Evolutionary conservation across 352 stramenopile species (phyloP), one percentile per base, ranked within the genome.

Genomic region (Hyaloperonospora arabidopsidis): DNA sequence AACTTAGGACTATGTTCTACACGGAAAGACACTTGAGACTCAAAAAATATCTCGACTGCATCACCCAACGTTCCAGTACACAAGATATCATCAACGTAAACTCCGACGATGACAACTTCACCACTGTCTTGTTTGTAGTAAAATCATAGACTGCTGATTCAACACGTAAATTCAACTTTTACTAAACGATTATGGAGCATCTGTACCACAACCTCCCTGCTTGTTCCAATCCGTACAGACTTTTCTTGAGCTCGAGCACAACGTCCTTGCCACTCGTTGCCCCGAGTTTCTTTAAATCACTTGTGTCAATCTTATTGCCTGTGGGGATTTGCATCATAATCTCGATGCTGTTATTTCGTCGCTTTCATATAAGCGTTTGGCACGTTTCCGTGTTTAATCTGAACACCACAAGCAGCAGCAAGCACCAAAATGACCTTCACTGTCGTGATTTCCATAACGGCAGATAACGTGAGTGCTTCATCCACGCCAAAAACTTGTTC

Each of bases 31-130:
- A n/a, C n/a, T n/a, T n/a, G n/a, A n/a, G n/a, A n/a, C n/a, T n/a
- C n/a, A n/a, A n/a, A n/a, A n/a, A n/a, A n/a, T n/a, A n/a, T n/a
- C n/a, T n/a, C n/a, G n/a, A n/a, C n/a, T n/a, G n/a, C n/a, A n/a
- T n/a, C n/a, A n/a, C n/a, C n/a, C n/a, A 72, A 55, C 39, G 32
- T 38, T 38, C 32, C 32, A 38, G 56, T 72, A 0, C 60, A 52
- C 0, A 75, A 32, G 0, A 74, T 14, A 12, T 76, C 70, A n/a
- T 72, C 57, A 0, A 72, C 57, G 45, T 73, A 72, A 1, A 56
- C 45, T 1, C 58, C 65, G 0, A 67, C 53, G 1, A 70, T 14
- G 1, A 54, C 39, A 1, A 59, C 12, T 29, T 52, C 4, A 8
- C 17, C 8, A 23, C 41, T 17, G 18, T 25, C 18, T 4, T 17